phyloP scores from a whole-genome alignment of 306 rosid species.

The Luffa aegyptiaca region DNA sequence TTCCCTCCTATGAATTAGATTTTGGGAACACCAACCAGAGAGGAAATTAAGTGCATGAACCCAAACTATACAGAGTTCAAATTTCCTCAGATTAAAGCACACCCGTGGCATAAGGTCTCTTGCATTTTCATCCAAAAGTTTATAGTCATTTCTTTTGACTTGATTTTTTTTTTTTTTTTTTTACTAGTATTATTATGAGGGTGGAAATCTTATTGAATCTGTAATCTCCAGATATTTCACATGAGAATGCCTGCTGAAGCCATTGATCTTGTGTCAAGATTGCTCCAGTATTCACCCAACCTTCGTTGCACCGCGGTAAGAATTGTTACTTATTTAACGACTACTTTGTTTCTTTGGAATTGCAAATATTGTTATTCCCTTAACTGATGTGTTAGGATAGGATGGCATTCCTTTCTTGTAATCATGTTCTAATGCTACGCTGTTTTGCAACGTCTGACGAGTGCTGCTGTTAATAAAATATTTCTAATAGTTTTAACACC shows the following conservation, averaged over 20 bases:
- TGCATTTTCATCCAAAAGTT: neutral
- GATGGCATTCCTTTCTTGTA: neutral
- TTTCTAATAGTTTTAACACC: neutral
- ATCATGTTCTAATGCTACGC: neutral
- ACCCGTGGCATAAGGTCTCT: constrained; percentile 93
- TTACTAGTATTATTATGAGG: neutral
- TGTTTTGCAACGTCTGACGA: neutral
- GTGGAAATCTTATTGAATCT: constrained; percentile 13
- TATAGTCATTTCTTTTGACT: neutral
- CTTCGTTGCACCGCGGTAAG: constrained; percentile 94
- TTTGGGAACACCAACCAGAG: constrained; percentile 88
- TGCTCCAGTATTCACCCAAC: constrained; percentile 87
- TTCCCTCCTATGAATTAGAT: constrained; percentile 30
- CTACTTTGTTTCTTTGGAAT: neutral
- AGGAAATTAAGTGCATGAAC: constrained; percentile 94
- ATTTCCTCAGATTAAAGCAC: constrained; percentile 94
- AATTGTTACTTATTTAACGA: constrained; percentile 1
- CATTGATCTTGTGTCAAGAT: constrained; percentile 84
- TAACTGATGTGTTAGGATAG: neutral
- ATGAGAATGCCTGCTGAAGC: constrained; percentile 84
- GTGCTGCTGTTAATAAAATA: neutral
- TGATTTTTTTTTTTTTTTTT: neutral
- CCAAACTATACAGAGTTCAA: constrained; percentile 80
- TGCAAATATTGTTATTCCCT: neutral
- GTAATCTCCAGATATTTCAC: constrained; percentile 55